A percentile compares a stretch with the other conserved stretches of the same genome.
Conservation (phyloP, 78 protist species). For the Dictyostelium purpureum region DNA sequence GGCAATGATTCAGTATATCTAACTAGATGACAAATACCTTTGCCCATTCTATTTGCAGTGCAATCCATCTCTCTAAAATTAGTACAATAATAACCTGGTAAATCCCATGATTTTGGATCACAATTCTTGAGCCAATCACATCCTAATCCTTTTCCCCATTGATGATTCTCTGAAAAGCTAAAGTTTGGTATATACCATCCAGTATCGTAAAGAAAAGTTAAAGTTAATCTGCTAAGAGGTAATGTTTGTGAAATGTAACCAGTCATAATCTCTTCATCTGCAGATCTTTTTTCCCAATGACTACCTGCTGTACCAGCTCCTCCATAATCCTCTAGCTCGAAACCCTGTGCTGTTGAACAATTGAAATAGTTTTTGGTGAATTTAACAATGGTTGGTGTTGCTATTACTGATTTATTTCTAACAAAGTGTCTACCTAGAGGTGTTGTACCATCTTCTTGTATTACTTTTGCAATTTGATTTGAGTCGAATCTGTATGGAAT, state of each 20-base stretch:
- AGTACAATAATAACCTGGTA: conserved; percentile 27
- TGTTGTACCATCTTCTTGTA: background rate
- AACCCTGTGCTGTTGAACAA: conserved; percentile 47
- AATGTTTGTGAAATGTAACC: conserved; percentile 41
- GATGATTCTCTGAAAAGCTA: background rate
- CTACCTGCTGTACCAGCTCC: conserved; percentile 76
- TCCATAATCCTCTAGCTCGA: conserved; percentile 77
- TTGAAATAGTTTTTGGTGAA: conserved; percentile 12
- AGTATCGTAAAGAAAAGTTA: conserved; percentile 26
- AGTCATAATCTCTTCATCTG: conserved; percentile 58
- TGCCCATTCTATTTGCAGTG: conserved; percentile 55
- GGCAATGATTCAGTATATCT: conserved; percentile 1
- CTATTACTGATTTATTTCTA: background rate
- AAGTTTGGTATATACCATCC: conserved; percentile 47
- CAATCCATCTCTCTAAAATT: conserved; percentile 4
- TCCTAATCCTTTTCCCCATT: conserved; percentile 42
- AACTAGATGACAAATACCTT: conserved; percentile 18
- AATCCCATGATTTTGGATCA: conserved; percentile 7
- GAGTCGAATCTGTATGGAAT: background rate
- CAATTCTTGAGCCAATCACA: conserved; percentile 44
- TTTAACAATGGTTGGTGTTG: background rate
- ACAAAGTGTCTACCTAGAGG: conserved; percentile 5
- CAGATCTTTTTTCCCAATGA: conserved; percentile 85
- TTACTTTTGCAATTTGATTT: background rate
- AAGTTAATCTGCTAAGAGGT: conserved; percentile 14